Evolutionary conservation across 2,329 filamentous ascomycete species (phyloP).

Genomic region (Grosmannia clavigera): DNA sequence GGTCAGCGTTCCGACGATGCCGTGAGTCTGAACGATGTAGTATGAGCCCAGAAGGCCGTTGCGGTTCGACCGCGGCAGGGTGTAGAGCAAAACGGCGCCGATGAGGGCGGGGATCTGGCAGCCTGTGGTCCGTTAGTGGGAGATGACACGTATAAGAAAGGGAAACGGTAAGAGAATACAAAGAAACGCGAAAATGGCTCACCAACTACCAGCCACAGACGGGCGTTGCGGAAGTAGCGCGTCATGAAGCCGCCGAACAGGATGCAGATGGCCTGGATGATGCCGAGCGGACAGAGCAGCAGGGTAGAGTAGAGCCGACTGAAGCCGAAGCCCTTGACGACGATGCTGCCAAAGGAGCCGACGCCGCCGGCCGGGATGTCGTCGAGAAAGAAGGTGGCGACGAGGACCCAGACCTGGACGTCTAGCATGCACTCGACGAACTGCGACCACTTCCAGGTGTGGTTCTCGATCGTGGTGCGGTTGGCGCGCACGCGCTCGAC

Average conservation of each 20-base stretch:
- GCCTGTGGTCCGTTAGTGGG: neutral
- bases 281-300: slow-evolving; percentile 16
- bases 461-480: slow-evolving; percentile 23
- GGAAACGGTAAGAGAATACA: neutral
- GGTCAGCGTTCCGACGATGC: slow-evolving; percentile 30
- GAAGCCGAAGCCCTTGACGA: slow-evolving; percentile 40
- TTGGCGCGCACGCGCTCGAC: slow-evolving; percentile 20
- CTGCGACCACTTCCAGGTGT: slow-evolving; percentile 18
- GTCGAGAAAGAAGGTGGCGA: slow-evolving; percentile 1
- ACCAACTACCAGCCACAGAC: slow-evolving; percentile 13
- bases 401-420: slow-evolving; percentile 17
- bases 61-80: slow-evolving; percentile 6
- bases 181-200: neutral
- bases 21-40: slow-evolving; percentile 14
- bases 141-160: too few species aligned
- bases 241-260: slow-evolving; percentile 16
- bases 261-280: slow-evolving; percentile 17
- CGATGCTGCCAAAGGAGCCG: slow-evolving; percentile 32
- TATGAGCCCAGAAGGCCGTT: slow-evolving; percentile 12
- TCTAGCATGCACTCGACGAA: slow-evolving; percentile 21
- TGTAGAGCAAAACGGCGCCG: slow-evolving; percentile 10
- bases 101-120: slow-evolving; percentile 13
- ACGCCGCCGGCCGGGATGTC: slow-evolving; percentile 6
- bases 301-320: slow-evolving; percentile 29
- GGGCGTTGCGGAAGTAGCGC: slow-evolving; percentile 27